phyloP scores from a whole-genome alignment of 2,329 filamentous ascomycete species.

The Aspergillus tubingensis region DNA sequence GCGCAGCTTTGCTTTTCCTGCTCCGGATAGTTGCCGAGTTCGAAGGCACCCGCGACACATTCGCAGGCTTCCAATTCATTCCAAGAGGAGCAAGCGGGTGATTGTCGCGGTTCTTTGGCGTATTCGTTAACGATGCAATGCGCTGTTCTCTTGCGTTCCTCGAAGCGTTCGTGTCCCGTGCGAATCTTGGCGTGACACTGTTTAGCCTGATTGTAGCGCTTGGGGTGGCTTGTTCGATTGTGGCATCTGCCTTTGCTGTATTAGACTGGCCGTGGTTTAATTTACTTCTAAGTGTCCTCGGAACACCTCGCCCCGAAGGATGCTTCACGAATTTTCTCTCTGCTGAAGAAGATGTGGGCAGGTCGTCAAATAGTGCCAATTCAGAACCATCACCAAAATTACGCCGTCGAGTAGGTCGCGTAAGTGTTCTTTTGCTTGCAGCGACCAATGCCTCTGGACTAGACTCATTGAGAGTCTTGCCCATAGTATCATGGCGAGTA shows the following conservation, averaged over 20 bases:
- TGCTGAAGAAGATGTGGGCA: conserved; percentile 79
- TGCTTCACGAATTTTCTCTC: conserved; percentile 84
- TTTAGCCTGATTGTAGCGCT: conserved; percentile 53
- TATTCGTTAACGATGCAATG: conserved; percentile 48
- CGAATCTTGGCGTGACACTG: conserved; percentile 62
- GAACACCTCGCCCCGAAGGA: conserved; percentile 68
- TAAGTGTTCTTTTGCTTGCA: conserved; percentile 69
- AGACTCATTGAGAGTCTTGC: conserved; percentile 47
- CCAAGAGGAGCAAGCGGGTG: conserved; percentile 54
- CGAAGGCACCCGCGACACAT: conserved; percentile 52
- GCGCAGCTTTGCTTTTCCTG: conserved; percentile 41
- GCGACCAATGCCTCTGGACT: conserved; percentile 55
- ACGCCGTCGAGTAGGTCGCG: conserved; percentile 67
- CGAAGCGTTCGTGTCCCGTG: conserved; percentile 67
- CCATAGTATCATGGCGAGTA: conserved; percentile 52
- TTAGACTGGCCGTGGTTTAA: conserved; percentile 47
- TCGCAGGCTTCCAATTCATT: conserved; percentile 62
- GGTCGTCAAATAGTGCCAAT: conserved; percentile 88
- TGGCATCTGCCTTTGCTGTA: conserved; percentile 37
- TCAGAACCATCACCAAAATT: conserved; percentile 92
- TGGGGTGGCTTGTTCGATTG: conserved; percentile 60
- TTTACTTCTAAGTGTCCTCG: conserved; percentile 61
- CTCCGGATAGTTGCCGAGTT: conserved; percentile 53
- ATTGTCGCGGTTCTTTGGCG: conserved; percentile 40
- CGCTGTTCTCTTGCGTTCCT: conserved; percentile 65